Percentiles rank a stretch among this genome's conserved stretches.
Evolutionary conservation across 2,329 filamentous ascomycete species (phyloP).

Genomic region (Pseudocercospora fuligena): DNA sequence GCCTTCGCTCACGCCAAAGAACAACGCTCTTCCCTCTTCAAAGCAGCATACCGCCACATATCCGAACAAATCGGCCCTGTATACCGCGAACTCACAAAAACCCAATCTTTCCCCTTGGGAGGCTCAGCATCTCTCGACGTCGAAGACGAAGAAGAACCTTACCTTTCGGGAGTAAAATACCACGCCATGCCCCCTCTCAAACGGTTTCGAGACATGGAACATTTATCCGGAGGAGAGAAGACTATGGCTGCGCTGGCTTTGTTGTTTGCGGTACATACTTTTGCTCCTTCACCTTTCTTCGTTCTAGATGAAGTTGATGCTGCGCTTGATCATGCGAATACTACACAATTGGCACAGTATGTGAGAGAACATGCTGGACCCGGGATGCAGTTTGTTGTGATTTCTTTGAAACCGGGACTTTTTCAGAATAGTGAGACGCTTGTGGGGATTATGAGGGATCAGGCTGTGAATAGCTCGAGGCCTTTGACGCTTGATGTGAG

Average conservation of each 20-base stretch:
- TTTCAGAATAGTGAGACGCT: constrained; percentile 97
- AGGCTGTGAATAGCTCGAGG: constrained; percentile 88
- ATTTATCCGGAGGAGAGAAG: constrained; percentile 95
- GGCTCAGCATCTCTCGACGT: constrained; percentile 88
- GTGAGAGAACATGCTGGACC: constrained; percentile 92
- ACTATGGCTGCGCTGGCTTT: constrained; percentile 98
- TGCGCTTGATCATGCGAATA: constrained; percentile 96
- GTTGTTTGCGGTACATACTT: constrained; percentile 94
- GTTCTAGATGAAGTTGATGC: constrained; percentile 98
- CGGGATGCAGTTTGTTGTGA: constrained; percentile 99
- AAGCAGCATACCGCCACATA: constrained; percentile 93
- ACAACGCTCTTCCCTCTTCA: constrained; percentile 87
- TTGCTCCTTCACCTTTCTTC: constrained; percentile 95
- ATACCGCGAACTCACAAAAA: constrained; percentile 93
- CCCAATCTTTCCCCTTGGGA: constrained; percentile 88
- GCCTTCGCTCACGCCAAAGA: constrained; percentile 82
- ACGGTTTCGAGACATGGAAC: constrained; percentile 98
- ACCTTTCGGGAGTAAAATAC: constrained; percentile 94
- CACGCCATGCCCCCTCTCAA: constrained; percentile 98
- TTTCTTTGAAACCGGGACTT: constrained; percentile 90
- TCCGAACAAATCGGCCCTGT: constrained; percentile 91
- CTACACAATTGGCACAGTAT: constrained; percentile 94
- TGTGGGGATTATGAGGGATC: constrained; percentile 94
- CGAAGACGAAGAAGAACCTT: constrained; percentile 95
- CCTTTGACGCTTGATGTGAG: constrained; percentile 95